Percentiles rank a stretch among this genome's conserved stretches.
Conservation (phyloP, 257 asterid genomes). For the Perilla frutescens region DNA sequence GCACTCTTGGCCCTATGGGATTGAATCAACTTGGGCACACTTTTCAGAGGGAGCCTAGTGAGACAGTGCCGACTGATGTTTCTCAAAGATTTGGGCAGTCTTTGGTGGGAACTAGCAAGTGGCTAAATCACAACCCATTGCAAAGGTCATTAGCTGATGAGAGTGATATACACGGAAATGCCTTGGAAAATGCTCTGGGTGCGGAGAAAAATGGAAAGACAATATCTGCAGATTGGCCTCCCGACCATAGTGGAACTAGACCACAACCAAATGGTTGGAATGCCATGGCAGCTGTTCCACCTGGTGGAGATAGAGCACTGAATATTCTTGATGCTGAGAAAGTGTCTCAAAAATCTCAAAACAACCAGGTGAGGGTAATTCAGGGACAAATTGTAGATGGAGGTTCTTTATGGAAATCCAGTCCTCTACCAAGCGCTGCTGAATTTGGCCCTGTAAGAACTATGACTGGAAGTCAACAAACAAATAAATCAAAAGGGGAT, state of each 20-base stretch:
- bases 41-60: constrained; percentile 49
- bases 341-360: constrained; percentile 50
- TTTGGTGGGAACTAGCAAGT: constrained; percentile 47
- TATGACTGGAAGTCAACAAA: constrained; percentile 46
- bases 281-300: constrained; percentile 51
- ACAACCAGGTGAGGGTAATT: constrained; percentile 46
- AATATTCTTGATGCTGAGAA: constrained; percentile 45
- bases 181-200: constrained; percentile 49
- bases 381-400: constrained; percentile 55
- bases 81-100: constrained; percentile 52
- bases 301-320: constrained; percentile 51
- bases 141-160: not conserved
- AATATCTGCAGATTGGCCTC: constrained; percentile 45
- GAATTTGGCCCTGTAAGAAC: constrained; percentile 54
- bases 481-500: constrained; percentile 45
- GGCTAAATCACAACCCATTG: constrained; percentile 7
- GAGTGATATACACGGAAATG: constrained; percentile 39
- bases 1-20: constrained; percentile 45
- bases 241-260: constrained; percentile 49
- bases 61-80: constrained; percentile 43
- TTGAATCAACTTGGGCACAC: constrained; percentile 53
- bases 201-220: constrained; percentile 45
- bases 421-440: constrained; percentile 46
- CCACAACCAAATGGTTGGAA: constrained; percentile 63
- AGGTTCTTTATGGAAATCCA: constrained; percentile 58